Base-by-base conservation (phyloP, 768 basidiomycete genomes). In the Suillus lakei region DNA sequence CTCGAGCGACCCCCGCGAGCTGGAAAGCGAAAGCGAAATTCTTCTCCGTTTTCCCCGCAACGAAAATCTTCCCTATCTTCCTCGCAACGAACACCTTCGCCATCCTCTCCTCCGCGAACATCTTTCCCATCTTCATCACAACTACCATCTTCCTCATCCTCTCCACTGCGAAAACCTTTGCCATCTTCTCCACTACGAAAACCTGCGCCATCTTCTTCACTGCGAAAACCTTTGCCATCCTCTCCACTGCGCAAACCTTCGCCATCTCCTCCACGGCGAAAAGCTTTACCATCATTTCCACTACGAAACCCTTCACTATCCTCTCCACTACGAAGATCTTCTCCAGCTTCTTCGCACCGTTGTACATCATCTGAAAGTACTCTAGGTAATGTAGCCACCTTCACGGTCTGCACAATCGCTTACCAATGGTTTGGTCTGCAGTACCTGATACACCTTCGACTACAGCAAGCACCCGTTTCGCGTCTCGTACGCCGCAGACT, bases 11-110 rank as follows among this genome's bases (percentile, higher is more conserved):
- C 21, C 23, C 39, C 69, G n/a, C 64, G 59, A 34, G 64, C 70
- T 63, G 62, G 66, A 53, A 69, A 71, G 64, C 72, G 77, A 73
- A 69, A 73, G 65, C 70, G 73, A 15, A 65, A 28, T 16, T 30
- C 30, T 53, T 53, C 48, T 15, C 48, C 23, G 4, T 26, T 26
- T 16, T 50, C 26, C 26, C 26, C 48, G 1, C 26, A 50, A 26
- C 23, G 26, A 51, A 18, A 16, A 28, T 51, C 6, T 51, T 28
- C 28, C 23, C 16, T 28, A 26, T 26, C 48, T 26, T n/a, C 46
- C 6, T 48, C 46, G 6, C 23, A 48, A 13, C 46, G 23, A 48
- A 48, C 5, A 10, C 5, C 12, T 15, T 15, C 56, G 39, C 72
- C 74, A 4, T 70, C 73, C n/a, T 36, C 73, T 10, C 38, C 62